Evolutionary conservation across 2,329 filamentous ascomycete species (phyloP).

Genomic region (Sarocladiaceae sp.): DNA sequence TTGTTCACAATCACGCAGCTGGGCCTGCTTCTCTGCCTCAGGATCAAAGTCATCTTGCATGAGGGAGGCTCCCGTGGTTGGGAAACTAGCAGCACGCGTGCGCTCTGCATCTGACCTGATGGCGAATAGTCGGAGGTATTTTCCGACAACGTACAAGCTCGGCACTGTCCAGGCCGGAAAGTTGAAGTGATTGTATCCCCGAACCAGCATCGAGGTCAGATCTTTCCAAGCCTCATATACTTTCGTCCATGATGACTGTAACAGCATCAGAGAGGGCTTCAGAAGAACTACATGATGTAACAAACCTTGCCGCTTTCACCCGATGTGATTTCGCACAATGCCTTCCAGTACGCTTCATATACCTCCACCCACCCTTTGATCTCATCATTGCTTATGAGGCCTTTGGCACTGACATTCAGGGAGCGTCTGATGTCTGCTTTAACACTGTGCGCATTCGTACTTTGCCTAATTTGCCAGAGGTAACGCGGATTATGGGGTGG

Average conservation of each 20-base stretch:
- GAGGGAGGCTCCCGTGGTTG: conserved; percentile 33
- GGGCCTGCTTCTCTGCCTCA: conserved; percentile 73
- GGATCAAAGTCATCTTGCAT: conserved; percentile 81
- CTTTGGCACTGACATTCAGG: conserved; percentile 53
- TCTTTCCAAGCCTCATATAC: conserved; percentile 91
- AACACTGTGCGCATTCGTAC: conserved; percentile 62
- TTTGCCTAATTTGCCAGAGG: conserved; percentile 66
- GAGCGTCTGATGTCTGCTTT: conserved; percentile 70
- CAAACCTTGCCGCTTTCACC: conserved; percentile 36
- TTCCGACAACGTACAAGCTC: conserved; percentile 81
- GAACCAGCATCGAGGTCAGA: conserved; percentile 68
- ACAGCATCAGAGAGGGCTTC: neutral
- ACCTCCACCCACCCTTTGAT: conserved; percentile 81
- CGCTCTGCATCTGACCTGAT: conserved; percentile 81
- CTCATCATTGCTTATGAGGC: conserved; percentile 46
- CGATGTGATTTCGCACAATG: conserved; percentile 66
- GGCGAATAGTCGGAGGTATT: conserved; percentile 81
- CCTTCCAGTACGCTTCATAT: conserved; percentile 80
- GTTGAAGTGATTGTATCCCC: conserved; percentile 71
- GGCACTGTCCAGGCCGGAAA: conserved; percentile 93
- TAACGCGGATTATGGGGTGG: conserved; percentile 58
- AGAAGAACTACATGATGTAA: conserved; percentile 14
- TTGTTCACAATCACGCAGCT: conserved; percentile 85
- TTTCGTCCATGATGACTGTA: conserved; percentile 64
- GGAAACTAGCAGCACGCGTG: conserved; percentile 29